Evolutionary conservation across 768 basidiomycete genomes (phyloP).

Genomic region (Hirschioporus abietinus): DNA sequence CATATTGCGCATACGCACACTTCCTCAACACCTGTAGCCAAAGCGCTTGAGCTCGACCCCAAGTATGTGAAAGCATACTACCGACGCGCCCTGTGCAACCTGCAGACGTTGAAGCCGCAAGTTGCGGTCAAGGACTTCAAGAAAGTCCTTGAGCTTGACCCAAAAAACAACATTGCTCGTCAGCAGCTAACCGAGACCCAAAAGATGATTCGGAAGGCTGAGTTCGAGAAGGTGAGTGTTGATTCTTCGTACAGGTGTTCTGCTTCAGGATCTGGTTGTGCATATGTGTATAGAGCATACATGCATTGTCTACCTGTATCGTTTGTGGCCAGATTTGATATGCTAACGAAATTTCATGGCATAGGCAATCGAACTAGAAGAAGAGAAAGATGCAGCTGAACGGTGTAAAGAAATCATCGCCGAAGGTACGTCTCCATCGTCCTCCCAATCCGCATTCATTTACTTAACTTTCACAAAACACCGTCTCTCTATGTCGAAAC

Average conservation of each 20-base stretch:
- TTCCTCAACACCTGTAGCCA: slow-evolving; percentile 38
- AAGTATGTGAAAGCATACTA: slow-evolving; percentile 90
- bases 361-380: slow-evolving; percentile 89
- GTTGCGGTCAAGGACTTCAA: slow-evolving; percentile 84
- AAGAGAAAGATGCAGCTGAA: slow-evolving; percentile 72
- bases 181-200: slow-evolving; percentile 82
- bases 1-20: neutral
- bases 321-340: too few relatives aligned
- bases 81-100: slow-evolving; percentile 82
- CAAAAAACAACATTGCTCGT: slow-evolving; percentile 75
- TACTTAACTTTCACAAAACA: neutral
- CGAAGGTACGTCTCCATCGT: slow-evolving; percentile 45
- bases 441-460: neutral
- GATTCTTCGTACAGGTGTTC: neutral
- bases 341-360: too few relatives aligned
- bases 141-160: slow-evolving; percentile 78
- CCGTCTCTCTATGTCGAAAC: slow-evolving; percentile 1
- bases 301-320: too few relatives aligned
- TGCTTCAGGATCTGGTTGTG: neutral
- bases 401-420: slow-evolving; percentile 75
- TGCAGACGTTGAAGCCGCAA: slow-evolving; percentile 86
- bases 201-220: slow-evolving; percentile 84
- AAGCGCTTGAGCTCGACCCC: slow-evolving; percentile 83
- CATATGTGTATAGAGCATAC: too few relatives aligned
- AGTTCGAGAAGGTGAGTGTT: slow-evolving; percentile 77